Percentiles rank a stretch among this genome's conserved stretches.
phyloP scores from a whole-genome alignment of 2,329 filamentous ascomycete genomes.

The Fusarium buharicum region DNA sequence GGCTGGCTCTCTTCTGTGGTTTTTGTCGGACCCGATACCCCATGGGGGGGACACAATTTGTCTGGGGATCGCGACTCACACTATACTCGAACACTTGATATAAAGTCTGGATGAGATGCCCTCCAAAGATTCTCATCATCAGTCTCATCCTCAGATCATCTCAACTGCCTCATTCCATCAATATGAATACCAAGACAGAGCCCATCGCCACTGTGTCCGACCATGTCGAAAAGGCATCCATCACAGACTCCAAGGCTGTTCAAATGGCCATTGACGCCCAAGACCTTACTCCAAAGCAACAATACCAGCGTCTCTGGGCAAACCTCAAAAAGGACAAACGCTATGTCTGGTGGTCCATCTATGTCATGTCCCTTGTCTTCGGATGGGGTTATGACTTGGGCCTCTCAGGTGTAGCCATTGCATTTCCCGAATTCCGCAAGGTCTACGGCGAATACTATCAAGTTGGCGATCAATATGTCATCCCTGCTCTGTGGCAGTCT shows the following conservation, averaged over 20 bases:
- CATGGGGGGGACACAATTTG: slow-evolving; percentile 1
- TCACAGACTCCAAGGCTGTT: background rate
- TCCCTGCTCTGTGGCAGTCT: slow-evolving; percentile 52
- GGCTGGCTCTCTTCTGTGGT: background rate
- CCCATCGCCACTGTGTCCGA: slow-evolving; percentile 7
- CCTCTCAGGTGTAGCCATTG: slow-evolving; percentile 50
- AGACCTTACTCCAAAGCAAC: slow-evolving; percentile 42
- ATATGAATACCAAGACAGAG: slow-evolving; percentile 11
- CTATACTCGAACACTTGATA: background rate
- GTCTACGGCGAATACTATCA: slow-evolving; percentile 50
- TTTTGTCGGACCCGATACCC: background rate
- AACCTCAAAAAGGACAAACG: slow-evolving; percentile 45
- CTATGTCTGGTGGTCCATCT: slow-evolving; percentile 45
- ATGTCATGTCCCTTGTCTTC: slow-evolving; percentile 50
- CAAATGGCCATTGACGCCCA: slow-evolving; percentile 25
- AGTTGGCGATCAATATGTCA: slow-evolving; percentile 46
- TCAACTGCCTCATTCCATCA: background rate
- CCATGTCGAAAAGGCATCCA: slow-evolving; percentile 5
- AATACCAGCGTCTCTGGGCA: slow-evolving; percentile 45
- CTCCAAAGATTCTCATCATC: background rate
- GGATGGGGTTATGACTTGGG: slow-evolving; percentile 52
- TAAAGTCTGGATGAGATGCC: background rate
- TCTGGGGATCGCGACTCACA: background rate
- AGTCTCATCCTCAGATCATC: background rate
- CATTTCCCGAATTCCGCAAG: slow-evolving; percentile 50